Conservation (phyloP, 2,329 filamentous ascomycete genomes). For the Phialocephala sp. region DNA sequence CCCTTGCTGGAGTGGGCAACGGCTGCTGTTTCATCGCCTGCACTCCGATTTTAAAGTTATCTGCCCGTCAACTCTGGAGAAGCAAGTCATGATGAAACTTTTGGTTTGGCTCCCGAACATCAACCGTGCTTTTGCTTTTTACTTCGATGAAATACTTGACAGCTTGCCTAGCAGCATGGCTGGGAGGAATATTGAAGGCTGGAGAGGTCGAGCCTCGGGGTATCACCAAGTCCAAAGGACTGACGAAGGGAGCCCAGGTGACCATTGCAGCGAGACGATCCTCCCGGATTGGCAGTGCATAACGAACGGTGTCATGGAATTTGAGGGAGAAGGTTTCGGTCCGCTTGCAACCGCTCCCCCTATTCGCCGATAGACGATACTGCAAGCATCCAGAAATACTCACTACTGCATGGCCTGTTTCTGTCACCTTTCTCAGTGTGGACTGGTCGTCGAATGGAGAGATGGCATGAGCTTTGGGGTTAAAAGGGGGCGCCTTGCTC, state of each 20-base stretch:
- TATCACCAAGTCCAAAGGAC: background rate
- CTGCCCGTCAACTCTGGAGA: constrained; percentile 7
- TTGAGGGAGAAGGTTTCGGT: constrained; percentile 5
- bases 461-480: background rate
- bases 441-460: background rate
- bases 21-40: constrained; percentile 19
- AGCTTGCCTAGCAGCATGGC: background rate
- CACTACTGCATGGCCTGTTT: constrained; percentile 11
- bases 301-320: constrained; percentile 5
- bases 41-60: constrained; percentile 7
- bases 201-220: background rate
- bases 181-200: constrained; percentile 1
- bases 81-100: constrained; percentile 10
- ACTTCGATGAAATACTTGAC: background rate
- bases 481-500: background rate
- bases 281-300: constrained; percentile 28
- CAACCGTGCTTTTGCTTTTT: background rate
- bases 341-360: constrained; percentile 1
- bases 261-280: constrained; percentile 5
- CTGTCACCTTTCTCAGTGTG: background rate
- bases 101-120: constrained; percentile 10
- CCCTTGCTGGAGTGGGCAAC: constrained; percentile 16
- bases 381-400: constrained; percentile 15
- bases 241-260: background rate
- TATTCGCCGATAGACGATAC: constrained; percentile 9